phyloP scores from a whole-genome alignment of 1,284 basidiomycete genomes.

The Cryptococcus sp. region DNA sequence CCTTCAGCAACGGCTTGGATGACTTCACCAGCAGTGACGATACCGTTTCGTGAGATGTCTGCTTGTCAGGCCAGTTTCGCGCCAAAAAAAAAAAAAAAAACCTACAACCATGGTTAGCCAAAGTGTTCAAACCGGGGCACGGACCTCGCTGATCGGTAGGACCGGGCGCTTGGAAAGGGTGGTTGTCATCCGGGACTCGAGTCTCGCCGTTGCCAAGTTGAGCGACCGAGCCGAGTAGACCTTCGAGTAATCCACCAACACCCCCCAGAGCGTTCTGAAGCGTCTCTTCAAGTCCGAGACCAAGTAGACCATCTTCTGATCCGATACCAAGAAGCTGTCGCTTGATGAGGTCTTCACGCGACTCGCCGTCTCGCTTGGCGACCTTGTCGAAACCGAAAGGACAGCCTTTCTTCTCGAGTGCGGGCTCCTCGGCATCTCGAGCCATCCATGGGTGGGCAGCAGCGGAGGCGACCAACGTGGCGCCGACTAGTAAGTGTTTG shows the following conservation, averaged over 20 bases:
- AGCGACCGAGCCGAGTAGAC: slow-evolving; percentile 3
- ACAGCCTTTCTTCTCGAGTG: not conserved
- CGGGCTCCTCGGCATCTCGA: not conserved
- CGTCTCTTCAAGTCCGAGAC: not conserved
- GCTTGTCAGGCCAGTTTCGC: not conserved
- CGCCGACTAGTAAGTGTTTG: not conserved
- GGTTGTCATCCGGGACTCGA: slow-evolving; percentile 11
- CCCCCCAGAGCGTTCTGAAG: not conserved
- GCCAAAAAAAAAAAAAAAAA: slow-evolving; percentile 8
- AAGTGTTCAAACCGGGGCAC: slow-evolving; percentile 43
- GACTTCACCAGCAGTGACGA: slow-evolving; percentile 32
- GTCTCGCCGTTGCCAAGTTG: not conserved
- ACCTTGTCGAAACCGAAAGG: not conserved
- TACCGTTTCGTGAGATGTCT: slow-evolving; percentile 28
- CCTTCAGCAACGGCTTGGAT: slow-evolving; percentile 19
- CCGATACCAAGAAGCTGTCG: too few relatives aligned
- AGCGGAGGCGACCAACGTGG: not conserved
- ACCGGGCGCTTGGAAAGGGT: slow-evolving; percentile 25
- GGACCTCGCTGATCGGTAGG: slow-evolving; percentile 33
- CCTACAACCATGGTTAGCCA: slow-evolving; percentile 37
- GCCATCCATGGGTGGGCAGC: not conserved
- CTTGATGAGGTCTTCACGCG: not conserved
- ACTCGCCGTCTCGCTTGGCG: not conserved
- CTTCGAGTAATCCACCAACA: slow-evolving; percentile 3
- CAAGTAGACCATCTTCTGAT: not conserved